These are phyloP conservation scores for Aspergillus cristatus DNA, from an alignment of 495 filamentous ascomycete species.

Conservation along the genomic window DNA sequence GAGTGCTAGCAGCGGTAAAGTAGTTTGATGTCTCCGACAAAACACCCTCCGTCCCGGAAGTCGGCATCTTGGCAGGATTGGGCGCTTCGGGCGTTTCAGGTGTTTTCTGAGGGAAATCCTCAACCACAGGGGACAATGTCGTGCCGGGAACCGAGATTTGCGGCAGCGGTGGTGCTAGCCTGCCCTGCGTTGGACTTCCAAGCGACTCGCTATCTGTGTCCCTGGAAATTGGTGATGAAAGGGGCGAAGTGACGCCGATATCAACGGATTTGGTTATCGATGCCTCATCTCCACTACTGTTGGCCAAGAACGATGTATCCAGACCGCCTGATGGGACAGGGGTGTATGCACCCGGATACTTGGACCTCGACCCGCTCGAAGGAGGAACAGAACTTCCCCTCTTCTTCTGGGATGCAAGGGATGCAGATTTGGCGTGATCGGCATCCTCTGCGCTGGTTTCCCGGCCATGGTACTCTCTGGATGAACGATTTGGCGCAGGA, in stretches of 20 bases:
- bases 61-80: constrained; percentile 18
- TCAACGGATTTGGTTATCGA: constrained; percentile 10
- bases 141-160: constrained; percentile 3
- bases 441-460: constrained; percentile 7
- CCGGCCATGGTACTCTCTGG: constrained; percentile 15
- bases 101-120: constrained; percentile 21
- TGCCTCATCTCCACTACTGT: constrained; percentile 43
- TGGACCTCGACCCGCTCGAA: constrained; percentile 13
- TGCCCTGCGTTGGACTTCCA: constrained; percentile 13
- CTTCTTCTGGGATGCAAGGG: constrained; percentile 16
- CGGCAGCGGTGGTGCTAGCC: constrained; percentile 5
- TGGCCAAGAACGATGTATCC: constrained; percentile 42
- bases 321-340: constrained; percentile 13
- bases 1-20: constrained; percentile 40
- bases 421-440: constrained; percentile 10
- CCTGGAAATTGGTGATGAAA: not conserved
- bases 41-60: constrained; percentile 28
- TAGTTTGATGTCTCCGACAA: constrained; percentile 35
- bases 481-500: constrained; percentile 10
- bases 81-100: constrained; percentile 11
- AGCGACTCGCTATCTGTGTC: constrained; percentile 3
- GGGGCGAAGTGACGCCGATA: constrained; percentile 11
- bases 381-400: constrained; percentile 17
- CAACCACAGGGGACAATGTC: constrained; percentile 22
- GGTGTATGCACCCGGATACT: constrained; percentile 19